A percentile compares a stretch with the other conserved stretches of the same genome.
Evolutionary conservation across 2,329 filamentous ascomycete species (phyloP).

Genomic region (Dactylellina drechsleri): DNA sequence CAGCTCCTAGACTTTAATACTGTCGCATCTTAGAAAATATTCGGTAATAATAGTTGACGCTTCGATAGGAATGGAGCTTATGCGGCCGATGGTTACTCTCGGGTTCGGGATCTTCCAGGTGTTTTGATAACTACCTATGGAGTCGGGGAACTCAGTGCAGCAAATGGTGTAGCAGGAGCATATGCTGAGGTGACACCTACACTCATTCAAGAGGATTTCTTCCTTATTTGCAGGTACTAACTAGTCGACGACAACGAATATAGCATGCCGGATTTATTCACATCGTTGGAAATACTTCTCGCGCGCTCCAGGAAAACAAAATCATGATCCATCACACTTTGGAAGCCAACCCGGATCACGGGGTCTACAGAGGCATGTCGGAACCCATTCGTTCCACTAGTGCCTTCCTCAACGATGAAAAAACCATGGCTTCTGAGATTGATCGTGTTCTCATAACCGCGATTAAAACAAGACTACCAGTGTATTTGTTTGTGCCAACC

Average conservation of each 20-base stretch:
- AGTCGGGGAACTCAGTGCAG: slow-evolving; percentile 68
- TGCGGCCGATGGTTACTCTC: slow-evolving; percentile 67
- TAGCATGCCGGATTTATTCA: slow-evolving; percentile 67
- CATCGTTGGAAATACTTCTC: slow-evolving; percentile 68
- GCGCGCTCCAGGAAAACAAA: slow-evolving; percentile 63
- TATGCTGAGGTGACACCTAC: slow-evolving; percentile 65
- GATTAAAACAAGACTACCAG: slow-evolving; percentile 67
- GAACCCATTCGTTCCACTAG: slow-evolving; percentile 60
- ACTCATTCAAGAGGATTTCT: background rate
- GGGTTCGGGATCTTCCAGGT: slow-evolving; percentile 64
- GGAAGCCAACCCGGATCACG: slow-evolving; percentile 61
- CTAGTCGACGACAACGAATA: background rate
- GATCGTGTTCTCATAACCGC: slow-evolving; percentile 67
- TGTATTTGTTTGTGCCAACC: slow-evolving; percentile 68
- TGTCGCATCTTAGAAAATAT: background rate
- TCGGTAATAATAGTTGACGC: background rate
- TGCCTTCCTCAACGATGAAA: slow-evolving; percentile 63
- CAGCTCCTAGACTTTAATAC: background rate
- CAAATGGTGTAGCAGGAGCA: slow-evolving; percentile 70
- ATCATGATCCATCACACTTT: slow-evolving; percentile 68
- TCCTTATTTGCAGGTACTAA: background rate
- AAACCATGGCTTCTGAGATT: slow-evolving; percentile 65
- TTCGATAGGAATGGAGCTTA: slow-evolving; percentile 61
- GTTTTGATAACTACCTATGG: slow-evolving; percentile 67
- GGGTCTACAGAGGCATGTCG: slow-evolving; percentile 58